Evolutionary conservation across 2,329 filamentous ascomycete species (phyloP).

Genomic region (Sclerotinia spermophila): DNA sequence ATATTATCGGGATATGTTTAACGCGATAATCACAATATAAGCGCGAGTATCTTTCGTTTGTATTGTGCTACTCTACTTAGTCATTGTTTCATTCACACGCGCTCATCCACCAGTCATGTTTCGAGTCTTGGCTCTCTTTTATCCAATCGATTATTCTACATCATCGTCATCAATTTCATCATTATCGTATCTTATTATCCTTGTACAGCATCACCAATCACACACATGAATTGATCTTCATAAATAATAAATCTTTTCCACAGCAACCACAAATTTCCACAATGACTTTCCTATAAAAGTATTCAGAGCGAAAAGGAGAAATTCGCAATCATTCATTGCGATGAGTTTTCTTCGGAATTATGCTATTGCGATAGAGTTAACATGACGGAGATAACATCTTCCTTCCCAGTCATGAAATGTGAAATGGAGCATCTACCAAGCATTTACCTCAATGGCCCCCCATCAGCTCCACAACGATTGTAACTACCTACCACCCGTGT

Average conservation of each 20-base stretch:
- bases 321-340: background rate
- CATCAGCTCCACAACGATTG: background rate
- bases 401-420: background rate
- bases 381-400: background rate
- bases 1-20: background rate
- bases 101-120: background rate
- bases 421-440: background rate
- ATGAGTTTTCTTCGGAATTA: background rate
- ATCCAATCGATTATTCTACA: background rate
- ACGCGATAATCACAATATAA: background rate
- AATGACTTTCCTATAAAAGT: background rate
- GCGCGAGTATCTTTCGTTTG: background rate
- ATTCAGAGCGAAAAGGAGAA: background rate
- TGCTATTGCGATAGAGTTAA: background rate
- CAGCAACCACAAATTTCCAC: background rate
- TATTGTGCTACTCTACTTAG: background rate
- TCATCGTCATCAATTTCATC: background rate
- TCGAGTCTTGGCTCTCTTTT: too few relatives aligned
- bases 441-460: background rate
- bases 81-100: background rate
- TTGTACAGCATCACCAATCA: too few relatives aligned
- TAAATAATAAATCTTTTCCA: background rate
- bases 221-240: background rate
- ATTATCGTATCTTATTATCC: background rate
- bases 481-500: too few relatives aligned